phyloP scores from a whole-genome alignment of 495 filamentous ascomycete genomes.

The Lophium mytilinum region DNA sequence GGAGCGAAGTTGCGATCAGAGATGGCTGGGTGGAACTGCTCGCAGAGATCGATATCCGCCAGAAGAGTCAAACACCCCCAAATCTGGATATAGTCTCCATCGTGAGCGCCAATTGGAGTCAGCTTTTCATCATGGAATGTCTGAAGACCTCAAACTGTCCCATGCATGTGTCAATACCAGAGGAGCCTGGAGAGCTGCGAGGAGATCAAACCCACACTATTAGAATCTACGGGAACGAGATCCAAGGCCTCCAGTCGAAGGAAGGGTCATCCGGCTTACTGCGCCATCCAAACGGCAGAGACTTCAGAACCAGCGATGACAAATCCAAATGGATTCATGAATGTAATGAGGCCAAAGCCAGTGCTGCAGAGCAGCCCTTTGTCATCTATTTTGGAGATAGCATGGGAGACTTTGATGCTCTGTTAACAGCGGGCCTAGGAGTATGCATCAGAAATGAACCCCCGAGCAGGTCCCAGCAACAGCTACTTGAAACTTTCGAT shows the following conservation, averaged over 20 bases:
- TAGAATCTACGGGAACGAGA: slow-evolving; percentile 27
- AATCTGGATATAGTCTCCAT: slow-evolving; percentile 16
- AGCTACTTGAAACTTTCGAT: slow-evolving; percentile 21
- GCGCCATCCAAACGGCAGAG: neutral
- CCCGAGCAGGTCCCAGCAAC: slow-evolving; percentile 12
- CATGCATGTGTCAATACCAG: neutral
- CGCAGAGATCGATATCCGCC: neutral
- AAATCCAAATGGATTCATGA: slow-evolving; percentile 17
- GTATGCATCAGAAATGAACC: slow-evolving; percentile 30
- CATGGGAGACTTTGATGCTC: slow-evolving; percentile 31
- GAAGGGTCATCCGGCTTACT: slow-evolving; percentile 20
- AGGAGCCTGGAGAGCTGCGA: no score
- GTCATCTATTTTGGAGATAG: slow-evolving; percentile 33
- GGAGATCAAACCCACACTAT: neutral
- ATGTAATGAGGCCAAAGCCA: neutral
- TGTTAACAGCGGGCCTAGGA: slow-evolving; percentile 27
- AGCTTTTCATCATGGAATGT: slow-evolving; percentile 20
- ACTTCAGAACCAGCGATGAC: slow-evolving; percentile 27
- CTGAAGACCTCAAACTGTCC: slow-evolving; percentile 1
- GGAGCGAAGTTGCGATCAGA: slow-evolving; percentile 22
- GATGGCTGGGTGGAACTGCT: slow-evolving; percentile 22
- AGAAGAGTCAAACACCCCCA: neutral
- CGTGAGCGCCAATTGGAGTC: slow-evolving; percentile 34
- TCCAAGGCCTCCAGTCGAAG: slow-evolving; percentile 19
- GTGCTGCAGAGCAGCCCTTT: neutral